A percentile compares a stretch with the other conserved stretches of the same genome.
These are phyloP conservation scores for Fusarium marasasianum DNA, from an alignment of 2,329 filamentous ascomycete genomes.

Conservation along the genomic window DNA sequence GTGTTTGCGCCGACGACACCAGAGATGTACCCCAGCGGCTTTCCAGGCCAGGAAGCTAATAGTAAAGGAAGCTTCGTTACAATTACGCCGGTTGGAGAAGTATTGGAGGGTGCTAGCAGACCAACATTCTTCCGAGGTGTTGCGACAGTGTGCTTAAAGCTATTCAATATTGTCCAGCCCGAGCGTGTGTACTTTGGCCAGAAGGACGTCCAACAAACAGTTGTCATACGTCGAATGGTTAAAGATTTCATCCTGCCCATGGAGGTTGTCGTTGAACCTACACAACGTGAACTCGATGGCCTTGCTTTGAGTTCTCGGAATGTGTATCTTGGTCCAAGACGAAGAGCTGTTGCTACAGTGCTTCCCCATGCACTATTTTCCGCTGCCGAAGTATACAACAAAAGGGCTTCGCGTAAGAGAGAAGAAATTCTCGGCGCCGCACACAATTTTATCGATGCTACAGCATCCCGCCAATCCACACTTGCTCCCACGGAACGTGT, in stretches of 20 bases:
- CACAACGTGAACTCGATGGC: slow-evolving; percentile 80
- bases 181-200: slow-evolving; percentile 91
- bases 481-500: slow-evolving; percentile 70
- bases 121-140: slow-evolving; percentile 98
- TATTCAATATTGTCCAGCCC: slow-evolving; percentile 62
- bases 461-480: slow-evolving; percentile 68
- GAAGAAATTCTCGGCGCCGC: slow-evolving; percentile 78
- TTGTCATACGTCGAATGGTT: slow-evolving; percentile 87
- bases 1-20: slow-evolving; percentile 86
- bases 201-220: slow-evolving; percentile 97
- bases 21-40: slow-evolving; percentile 89
- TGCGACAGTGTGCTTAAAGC: slow-evolving; percentile 93
- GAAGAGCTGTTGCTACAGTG: slow-evolving; percentile 77
- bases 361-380: slow-evolving; percentile 74
- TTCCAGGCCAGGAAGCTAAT: slow-evolving; percentile 74
- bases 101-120: slow-evolving; percentile 84
- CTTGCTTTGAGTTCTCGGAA: slow-evolving; percentile 93
- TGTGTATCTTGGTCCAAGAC: slow-evolving; percentile 83
- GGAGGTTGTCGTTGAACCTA: slow-evolving; percentile 77
- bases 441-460: slow-evolving; percentile 63
- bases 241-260: slow-evolving; percentile 85
- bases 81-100: slow-evolving; percentile 82
- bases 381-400: slow-evolving; percentile 73
- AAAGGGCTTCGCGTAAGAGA: slow-evolving; percentile 61
- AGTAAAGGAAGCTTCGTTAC: slow-evolving; percentile 90